Base-by-base conservation (phyloP, 257 asterid species). In the Ajuga chamaepitys region DNA sequence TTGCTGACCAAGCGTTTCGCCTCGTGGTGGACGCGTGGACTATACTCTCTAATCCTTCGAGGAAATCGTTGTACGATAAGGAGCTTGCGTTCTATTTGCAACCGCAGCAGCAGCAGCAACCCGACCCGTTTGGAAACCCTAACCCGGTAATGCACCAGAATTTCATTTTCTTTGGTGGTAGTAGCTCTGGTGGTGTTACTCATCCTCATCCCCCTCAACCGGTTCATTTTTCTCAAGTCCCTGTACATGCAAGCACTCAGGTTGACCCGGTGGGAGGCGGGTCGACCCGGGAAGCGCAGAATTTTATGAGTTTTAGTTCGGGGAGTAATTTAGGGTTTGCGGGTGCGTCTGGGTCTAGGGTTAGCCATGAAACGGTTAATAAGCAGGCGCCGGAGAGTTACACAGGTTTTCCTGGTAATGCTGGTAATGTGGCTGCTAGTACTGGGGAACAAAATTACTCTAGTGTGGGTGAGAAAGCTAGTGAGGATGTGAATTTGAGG, bases 1-100 rank as follows among this genome's bases (percentile, higher is more conserved):
- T 81, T 53, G 83, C 97, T 8, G 97, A 88, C 16, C 89, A 85
- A 18, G 99, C 99, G 28, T 94, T 86, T 67, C 80, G 87, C 1
- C 81, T 83, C 25, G 94, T 88, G 12, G 60, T 85, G 24, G 93
- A 85, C 51, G 99, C 99, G 0, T 94, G 95, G 94, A 66, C 86
- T 9, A 79, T 86, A 2, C 85, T 94, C n/a, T 86, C 97, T 4
- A 81, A 90, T 53, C 89, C 95, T 13, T 63, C 89, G 14, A 76
- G 80, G 55, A 94, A 87, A 65, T 60, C 79, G 11, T 1, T 70
- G 69, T 94, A 90, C 70, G 97, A 94, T 68, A 82, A 80, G 24
- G 92, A 94, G 68, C 71, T 90, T 13, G 70, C 80, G 21, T 80
- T 77, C 75, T 80, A 65, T 40, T 51, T 67, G 41, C 75, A 81